A percentile compares a stretch with the other conserved stretches of the same genome.
Conservation (phyloP, 345 rosid species). For the Microthlaspi erraticum region DNA sequence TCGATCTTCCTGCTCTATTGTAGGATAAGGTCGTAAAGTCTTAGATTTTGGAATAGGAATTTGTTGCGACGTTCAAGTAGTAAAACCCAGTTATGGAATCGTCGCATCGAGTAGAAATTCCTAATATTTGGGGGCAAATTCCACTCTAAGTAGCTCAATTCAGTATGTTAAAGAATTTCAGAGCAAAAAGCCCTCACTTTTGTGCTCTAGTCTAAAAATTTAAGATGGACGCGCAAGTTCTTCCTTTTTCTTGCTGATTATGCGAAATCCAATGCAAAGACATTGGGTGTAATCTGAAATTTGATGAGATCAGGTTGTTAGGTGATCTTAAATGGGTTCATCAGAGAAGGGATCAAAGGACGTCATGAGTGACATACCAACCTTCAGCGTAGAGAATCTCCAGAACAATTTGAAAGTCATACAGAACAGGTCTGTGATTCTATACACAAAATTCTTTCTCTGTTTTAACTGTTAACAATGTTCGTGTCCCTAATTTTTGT, state of each 20-base stretch:
- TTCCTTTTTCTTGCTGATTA: background rate
- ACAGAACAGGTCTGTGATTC: slow-evolving; percentile 78
- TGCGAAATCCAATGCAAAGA: background rate
- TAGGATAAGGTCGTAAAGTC: background rate
- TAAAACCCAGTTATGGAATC: slow-evolving; percentile 1
- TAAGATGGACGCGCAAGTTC: background rate
- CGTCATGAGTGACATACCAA: slow-evolving; percentile 60
- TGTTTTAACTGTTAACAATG: background rate
- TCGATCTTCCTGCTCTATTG: slow-evolving; percentile 14
- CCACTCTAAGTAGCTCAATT: background rate
- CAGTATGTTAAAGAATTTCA: background rate
- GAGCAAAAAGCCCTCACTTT: slow-evolving; percentile 1
- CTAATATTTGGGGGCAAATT: background rate
- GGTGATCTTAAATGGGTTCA: slow-evolving; percentile 58
- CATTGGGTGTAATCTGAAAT: slow-evolving; percentile 4
- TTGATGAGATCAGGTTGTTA: slow-evolving; percentile 28
- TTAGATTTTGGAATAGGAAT: background rate
- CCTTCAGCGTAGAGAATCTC: slow-evolving; percentile 74
- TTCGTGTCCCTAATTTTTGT: background rate
- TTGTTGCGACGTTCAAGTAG: background rate
- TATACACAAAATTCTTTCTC: background rate
- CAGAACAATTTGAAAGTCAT: slow-evolving; percentile 91
- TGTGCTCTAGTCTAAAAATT: background rate
- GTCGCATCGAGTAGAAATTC: slow-evolving; percentile 16
- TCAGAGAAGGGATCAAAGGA: slow-evolving; percentile 72